Base-by-base conservation (phyloP, 2,329 filamentous ascomycete species). In the Ophiosphaerella herpotricha region DNA sequence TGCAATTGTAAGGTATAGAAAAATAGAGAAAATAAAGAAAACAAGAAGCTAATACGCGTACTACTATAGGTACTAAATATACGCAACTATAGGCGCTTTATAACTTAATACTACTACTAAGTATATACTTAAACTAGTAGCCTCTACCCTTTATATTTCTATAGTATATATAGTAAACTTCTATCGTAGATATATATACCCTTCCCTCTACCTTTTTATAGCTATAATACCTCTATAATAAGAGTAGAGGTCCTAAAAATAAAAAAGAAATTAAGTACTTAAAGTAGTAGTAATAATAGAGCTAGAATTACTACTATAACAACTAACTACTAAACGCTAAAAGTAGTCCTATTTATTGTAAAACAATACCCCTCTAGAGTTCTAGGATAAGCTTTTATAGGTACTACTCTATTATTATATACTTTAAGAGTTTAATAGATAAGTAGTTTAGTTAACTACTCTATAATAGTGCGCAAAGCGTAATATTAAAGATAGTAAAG, bases 311-410 rank as follows among this genome's bases (percentile, higher is more conserved):
- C n/a, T n/a, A n/a, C n/a, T 43, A 36, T 35, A 48, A 26, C 50
- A 42, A 53, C 41, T 33, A 32, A 18, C 52, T 32, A 23, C 38
- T 37, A 54, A 55, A 54, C 41, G 46, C 42, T 50, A 48, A 43
- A 50, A 46, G 42, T 38, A 24, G 39, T 43, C 41, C 24, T 37
- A 32, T 37, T 34, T 26, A 41, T 39, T 38, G 23, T 39, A 32
- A 33, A 39, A 31, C 46, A 53, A 50, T 31, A 53, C 50, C 11
- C 45, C 50, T n/a, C 49, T 46, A 14, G 49, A 52, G 39, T 52
- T 49, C 46, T 53, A 48, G 50, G 50, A 53, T 46, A 54, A 47
- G 29, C 52, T 55, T 50, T 55, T 50, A 8, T 31, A 24, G 52
- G 41, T 55, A 35, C 45, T 43, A 38, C 50, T 55, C 24, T 52